phyloP scores from a whole-genome alignment of 768 basidiomycete genomes.

The Exsudoporus frostii region DNA sequence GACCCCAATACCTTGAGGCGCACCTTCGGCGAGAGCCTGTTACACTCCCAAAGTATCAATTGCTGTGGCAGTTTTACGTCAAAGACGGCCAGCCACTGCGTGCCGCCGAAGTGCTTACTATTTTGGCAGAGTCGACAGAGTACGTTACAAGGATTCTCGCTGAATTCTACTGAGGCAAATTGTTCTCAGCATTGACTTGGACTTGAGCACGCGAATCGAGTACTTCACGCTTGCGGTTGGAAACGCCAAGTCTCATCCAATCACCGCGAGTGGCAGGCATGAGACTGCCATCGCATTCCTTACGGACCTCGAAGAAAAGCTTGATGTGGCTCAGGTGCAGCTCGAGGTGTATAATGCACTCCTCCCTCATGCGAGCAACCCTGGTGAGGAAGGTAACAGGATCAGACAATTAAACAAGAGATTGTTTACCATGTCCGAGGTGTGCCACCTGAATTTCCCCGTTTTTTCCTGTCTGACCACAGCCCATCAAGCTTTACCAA shows the following conservation, averaged over 20 bases:
- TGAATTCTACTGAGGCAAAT: background rate
- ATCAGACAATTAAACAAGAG: conserved; percentile 55
- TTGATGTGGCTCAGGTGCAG: conserved; percentile 96
- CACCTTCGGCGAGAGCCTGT: conserved; percentile 81
- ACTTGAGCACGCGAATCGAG: conserved; percentile 76
- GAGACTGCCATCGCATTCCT: conserved; percentile 94
- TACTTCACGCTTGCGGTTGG: conserved; percentile 92
- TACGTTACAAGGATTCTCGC: conserved; percentile 35
- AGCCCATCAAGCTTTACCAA: conserved; percentile 67
- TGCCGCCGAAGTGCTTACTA: conserved; percentile 82
- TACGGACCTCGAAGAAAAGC: conserved; percentile 92
- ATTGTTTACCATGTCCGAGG: conserved; percentile 83
- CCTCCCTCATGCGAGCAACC: conserved; percentile 56
- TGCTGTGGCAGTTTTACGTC: conserved; percentile 97
- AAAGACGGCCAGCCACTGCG: conserved; percentile 83
- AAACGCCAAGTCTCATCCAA: conserved; percentile 93
- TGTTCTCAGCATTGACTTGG: conserved; percentile 54
- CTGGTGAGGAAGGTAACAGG: conserved; percentile 59
- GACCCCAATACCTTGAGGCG: conserved; percentile 83
- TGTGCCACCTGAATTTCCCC: conserved; percentile 33
- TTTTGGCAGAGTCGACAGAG: conserved; percentile 82
- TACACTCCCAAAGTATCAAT: conserved; percentile 77
- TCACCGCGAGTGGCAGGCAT: conserved; percentile 70
- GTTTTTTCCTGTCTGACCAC: conserved; percentile 9
- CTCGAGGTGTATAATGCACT: conserved; percentile 81